These are phyloP conservation scores for Magnusiomyces sp. DNA, from an alignment of 1,139 yeast genomes.

Conservation along the genomic window DNA sequence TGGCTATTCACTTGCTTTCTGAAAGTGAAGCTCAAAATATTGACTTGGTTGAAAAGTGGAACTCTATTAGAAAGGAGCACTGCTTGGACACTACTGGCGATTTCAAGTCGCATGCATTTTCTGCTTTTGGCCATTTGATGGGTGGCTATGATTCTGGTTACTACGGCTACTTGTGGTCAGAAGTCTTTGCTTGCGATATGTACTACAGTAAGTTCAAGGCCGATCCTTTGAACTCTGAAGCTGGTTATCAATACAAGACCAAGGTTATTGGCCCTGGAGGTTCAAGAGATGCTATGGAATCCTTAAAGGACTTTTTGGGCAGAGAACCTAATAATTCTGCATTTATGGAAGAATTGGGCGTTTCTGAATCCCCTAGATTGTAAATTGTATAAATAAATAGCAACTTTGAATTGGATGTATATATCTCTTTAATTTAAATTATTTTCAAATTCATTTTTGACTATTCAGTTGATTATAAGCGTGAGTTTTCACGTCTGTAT, in stretches of 20 bases:
- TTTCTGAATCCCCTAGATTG: conserved; percentile 5
- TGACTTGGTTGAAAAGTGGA: conserved; percentile 54
- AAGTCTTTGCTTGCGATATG: conserved; percentile 79
- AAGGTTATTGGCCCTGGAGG: conserved; percentile 66
- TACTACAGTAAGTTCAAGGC: conserved; percentile 61
- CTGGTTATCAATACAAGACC: conserved; percentile 63
- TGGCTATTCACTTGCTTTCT: conserved; percentile 53
- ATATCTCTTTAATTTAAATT: too few relatives aligned
- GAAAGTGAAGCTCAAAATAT: conserved; percentile 32
- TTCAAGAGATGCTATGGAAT: conserved; percentile 56
- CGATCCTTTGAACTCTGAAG: conserved; percentile 55
- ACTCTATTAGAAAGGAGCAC: conserved; percentile 49
- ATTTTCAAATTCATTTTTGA: too few relatives aligned
- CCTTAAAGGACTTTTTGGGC: conserved; percentile 59
- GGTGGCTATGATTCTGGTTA: conserved; percentile 84
- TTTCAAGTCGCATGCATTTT: conserved; percentile 52
- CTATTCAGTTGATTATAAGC: too few relatives aligned
- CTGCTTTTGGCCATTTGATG: conserved; percentile 74
- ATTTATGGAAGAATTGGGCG: conserved; percentile 56
- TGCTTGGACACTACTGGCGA: conserved; percentile 47
- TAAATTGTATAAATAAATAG: background rate
- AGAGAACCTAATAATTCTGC: conserved; percentile 68
- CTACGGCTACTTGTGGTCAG: conserved; percentile 80
- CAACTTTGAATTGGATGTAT: too few relatives aligned
- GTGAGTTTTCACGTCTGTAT: too few relatives aligned